These are phyloP conservation scores for Chenopodium album DNA, from an alignment of 148 eudicot genomes.

Conservation along the genomic window DNA sequence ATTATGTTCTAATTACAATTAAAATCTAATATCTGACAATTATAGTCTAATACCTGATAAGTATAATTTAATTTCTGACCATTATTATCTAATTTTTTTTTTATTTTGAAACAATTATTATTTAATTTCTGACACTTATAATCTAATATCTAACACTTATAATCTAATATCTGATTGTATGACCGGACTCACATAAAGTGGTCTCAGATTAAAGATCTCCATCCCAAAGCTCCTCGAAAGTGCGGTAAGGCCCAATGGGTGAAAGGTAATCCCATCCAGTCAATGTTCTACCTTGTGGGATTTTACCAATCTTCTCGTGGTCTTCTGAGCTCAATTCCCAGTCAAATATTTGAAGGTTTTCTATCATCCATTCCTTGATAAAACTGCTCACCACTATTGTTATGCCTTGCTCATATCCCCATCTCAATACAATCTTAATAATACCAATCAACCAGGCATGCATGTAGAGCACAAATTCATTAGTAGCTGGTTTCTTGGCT, in stretches of 20 bases:
- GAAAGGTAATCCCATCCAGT: neutral
- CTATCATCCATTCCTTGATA: constrained; percentile 56
- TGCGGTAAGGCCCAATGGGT: neutral
- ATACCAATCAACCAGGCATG: neutral
- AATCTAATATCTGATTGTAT: too few species aligned
- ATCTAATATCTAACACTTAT: too few species aligned
- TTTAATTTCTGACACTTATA: too few species aligned
- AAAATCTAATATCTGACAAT: too few species aligned
- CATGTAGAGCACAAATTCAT: neutral
- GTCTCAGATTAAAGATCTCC: neutral
- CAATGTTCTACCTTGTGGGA: neutral
- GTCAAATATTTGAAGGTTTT: constrained; percentile 45
- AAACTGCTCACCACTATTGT: constrained; percentile 49
- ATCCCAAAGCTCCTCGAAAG: neutral
- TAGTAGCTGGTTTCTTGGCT: neutral
- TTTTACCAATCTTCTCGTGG: constrained; percentile 22
- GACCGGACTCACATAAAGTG: too few species aligned
- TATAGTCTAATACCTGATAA: too few species aligned
- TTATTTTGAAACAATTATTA: too few species aligned
- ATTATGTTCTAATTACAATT: too few species aligned
- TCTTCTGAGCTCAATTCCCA: constrained; percentile 42
- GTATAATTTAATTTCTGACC: too few species aligned
- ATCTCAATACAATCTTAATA: constrained; percentile 42
- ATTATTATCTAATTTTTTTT: too few species aligned
- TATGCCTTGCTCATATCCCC: constrained; percentile 58